Conservation (phyloP, 805 yeast genomes). For the Wickerhamiella parazyma region DNA sequence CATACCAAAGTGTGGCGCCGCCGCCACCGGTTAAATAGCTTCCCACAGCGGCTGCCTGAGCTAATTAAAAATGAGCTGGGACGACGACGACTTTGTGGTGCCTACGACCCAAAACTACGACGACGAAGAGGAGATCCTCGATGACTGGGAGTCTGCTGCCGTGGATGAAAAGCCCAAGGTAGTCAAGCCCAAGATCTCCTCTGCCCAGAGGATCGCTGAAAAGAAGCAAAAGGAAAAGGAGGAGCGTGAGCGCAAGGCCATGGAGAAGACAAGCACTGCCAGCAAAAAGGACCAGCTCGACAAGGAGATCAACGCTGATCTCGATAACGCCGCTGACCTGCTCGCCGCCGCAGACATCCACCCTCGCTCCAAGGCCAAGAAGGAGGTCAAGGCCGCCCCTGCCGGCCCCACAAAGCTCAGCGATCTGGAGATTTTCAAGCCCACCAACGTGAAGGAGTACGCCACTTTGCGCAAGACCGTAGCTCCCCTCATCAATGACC, state of each 20-base stretch:
- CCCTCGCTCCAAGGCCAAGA: conserved; percentile 33
- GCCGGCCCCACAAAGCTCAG: conserved; percentile 28
- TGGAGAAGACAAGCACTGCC: conserved; percentile 40
- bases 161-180: conserved; percentile 38
- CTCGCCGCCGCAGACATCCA: conserved; percentile 51
- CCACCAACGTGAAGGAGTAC: conserved; percentile 65
- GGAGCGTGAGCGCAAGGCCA: conserved; percentile 34
- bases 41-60: background rate
- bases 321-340: conserved; percentile 84
- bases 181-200: conserved; percentile 33
- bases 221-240: conserved; percentile 33
- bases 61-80: conserved; percentile 25
- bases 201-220: conserved; percentile 29
- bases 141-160: conserved; percentile 73
- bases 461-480: conserved; percentile 65
- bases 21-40: background rate
- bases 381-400: conserved; percentile 23
- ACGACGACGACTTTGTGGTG: conserved; percentile 83
- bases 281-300: conserved; percentile 58
- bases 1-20: too few species aligned
- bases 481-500: conserved; percentile 42
- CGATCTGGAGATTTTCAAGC: conserved; percentile 55
- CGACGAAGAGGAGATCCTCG: conserved; percentile 58
- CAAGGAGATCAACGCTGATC: conserved; percentile 74
- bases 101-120: conserved; percentile 58